A percentile compares a stretch with the other conserved stretches of the same genome.
Conservation (phyloP, 2,329 filamentous ascomycete genomes). For the Pestalotiopsis fici region DNA sequence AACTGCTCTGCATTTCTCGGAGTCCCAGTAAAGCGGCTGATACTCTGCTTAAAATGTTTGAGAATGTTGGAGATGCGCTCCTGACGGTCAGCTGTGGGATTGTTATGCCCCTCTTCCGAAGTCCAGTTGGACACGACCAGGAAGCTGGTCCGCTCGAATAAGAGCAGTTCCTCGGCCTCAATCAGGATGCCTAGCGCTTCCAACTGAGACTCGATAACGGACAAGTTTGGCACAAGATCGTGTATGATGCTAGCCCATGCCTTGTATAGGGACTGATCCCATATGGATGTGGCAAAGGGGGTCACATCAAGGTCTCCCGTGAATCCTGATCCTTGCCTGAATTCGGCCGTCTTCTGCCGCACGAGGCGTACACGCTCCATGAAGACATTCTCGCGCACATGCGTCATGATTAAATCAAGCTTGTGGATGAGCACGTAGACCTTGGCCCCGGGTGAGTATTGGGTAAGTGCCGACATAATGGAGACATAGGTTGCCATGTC, state of each 20-base stretch:
- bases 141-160: slow-evolving; percentile 96
- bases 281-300: slow-evolving; percentile 94
- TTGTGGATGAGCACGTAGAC: slow-evolving; percentile 98
- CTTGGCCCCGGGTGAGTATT: slow-evolving; percentile 79
- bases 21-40: slow-evolving; percentile 74
- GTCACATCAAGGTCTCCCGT: slow-evolving; percentile 65
- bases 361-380: slow-evolving; percentile 80
- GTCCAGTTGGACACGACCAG: slow-evolving; percentile 94
- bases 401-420: slow-evolving; percentile 90
- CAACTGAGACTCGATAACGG: slow-evolving; percentile 84
- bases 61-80: slow-evolving; percentile 96
- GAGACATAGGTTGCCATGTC: slow-evolving; percentile 91
- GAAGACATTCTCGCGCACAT: slow-evolving; percentile 79
- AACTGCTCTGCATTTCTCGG: slow-evolving; percentile 83
- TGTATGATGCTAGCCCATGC: slow-evolving; percentile 99
- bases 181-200: slow-evolving; percentile 81
- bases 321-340: slow-evolving; percentile 41
- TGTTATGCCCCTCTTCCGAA: slow-evolving; percentile 70
- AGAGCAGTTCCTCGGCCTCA: slow-evolving; percentile 87
- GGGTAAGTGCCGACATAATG: slow-evolving; percentile 84
- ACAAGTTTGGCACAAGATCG: slow-evolving; percentile 91
- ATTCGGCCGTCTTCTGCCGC: slow-evolving; percentile 68
- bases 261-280: slow-evolving; percentile 98
- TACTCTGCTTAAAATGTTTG: slow-evolving; percentile 94
- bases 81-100: slow-evolving; percentile 90